Base-by-base conservation (phyloP, 1,139 yeast genomes). In the Yamadazyma taylorii region DNA sequence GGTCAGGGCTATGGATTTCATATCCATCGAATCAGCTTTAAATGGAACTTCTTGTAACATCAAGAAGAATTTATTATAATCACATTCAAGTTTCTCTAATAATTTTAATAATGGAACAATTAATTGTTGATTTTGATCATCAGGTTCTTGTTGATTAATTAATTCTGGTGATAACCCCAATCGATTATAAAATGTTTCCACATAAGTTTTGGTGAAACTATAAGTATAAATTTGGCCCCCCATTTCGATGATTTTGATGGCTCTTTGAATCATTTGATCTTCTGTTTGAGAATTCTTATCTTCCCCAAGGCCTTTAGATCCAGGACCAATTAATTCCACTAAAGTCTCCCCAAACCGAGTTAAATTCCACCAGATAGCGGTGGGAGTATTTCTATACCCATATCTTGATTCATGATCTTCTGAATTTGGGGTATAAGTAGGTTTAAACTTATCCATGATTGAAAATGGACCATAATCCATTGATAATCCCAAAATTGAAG, bases 401-500 rank as follows among this genome's bases (percentile, higher is more conserved):
- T 92, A 92, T 34, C 97, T 69, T 19, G 66, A 59, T 38, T 70
- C 67, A 34, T 75, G 78, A 56, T 92, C 98, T 55, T 89, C 97
- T 38, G 89, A 90, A 55, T 92, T 92, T 2, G 97, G 94, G 0
- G 97, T 85, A 55, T 77, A 90, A 36, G 74, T 61, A 6, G 95
- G 90, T 53, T 88, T 82, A 56, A 83, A 92, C 39, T 78, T 78
- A 55, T 90, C 97, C 81, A 85, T 72, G 38, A 89, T 85, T 17
- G 95, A 85, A 63, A 87, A 92, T 1, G 98, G 98, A 3, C 98
- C 98, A 58, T 84, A 92, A 60, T 92, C 98, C 62, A 92, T 78
- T 0, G 96, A 79, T 12, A 90, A 66, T 0, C 98, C 98, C 32
- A 84, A 56, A 6, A 92, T 71, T 0, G 96, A 87, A 0, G 96